Evolutionary conservation across 140 eudicot species (phyloP).

Genomic region (Cichorium intybus): DNA sequence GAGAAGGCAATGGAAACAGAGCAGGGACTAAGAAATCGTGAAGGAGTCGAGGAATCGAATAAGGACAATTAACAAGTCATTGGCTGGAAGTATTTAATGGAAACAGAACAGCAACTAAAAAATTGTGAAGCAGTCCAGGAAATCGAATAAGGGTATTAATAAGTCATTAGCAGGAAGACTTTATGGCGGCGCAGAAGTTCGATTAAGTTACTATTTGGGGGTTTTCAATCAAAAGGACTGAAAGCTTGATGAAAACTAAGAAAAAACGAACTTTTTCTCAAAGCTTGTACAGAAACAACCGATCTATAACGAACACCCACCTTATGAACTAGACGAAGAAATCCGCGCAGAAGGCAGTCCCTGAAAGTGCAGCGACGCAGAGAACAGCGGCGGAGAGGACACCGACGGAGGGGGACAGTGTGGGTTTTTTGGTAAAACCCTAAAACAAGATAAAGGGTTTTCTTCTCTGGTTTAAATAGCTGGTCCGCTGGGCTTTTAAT

Average conservation of each 20-base stretch:
- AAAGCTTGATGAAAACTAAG: neutral
- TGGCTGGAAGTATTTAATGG: no score
- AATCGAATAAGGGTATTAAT: neutral
- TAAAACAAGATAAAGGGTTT: neutral
- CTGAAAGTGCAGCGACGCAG: neutral
- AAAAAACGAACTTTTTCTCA: neutral
- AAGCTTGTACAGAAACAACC: neutral
- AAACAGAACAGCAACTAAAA: neutral
- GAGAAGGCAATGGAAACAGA: neutral
- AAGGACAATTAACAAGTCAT: neutral
- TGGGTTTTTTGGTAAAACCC: neutral
- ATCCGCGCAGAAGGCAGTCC: neutral
- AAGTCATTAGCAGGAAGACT: neutral
- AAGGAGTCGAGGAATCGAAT: neutral
- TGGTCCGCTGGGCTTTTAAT: neutral
- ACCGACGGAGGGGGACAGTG: neutral
- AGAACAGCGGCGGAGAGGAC: neutral
- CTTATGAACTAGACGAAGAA: neutral
- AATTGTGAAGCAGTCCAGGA: neutral
- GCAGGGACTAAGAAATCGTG: neutral
- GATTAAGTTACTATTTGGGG: neutral
- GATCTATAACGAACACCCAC: neutral
- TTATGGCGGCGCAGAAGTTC: neutral
- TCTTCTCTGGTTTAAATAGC: neutral
- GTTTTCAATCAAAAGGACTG: neutral